A percentile compares a stretch with the other conserved stretches of the same genome.
These are phyloP conservation scores for Kurtzmaniella cleridarum DNA, from an alignment of 805 yeast species.

Conservation along the genomic window DNA sequence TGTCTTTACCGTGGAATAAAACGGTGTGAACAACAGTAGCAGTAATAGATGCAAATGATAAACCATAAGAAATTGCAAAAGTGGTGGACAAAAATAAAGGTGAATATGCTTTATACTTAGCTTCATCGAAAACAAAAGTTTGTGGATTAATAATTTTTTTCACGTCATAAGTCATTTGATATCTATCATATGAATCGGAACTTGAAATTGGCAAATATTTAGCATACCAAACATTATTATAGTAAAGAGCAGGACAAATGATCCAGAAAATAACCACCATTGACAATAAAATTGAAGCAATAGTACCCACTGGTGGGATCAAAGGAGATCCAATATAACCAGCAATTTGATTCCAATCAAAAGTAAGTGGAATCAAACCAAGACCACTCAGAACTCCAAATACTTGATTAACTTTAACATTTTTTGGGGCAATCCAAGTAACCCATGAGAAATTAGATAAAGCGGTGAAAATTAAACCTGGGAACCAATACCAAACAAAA, in stretches of 20 bases:
- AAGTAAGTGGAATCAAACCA: constrained; percentile 60
- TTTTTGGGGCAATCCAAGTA: constrained; percentile 61
- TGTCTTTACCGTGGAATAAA: constrained; percentile 51
- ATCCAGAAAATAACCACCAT: constrained; percentile 42
- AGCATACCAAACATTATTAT: constrained; percentile 53
- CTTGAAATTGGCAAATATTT: constrained; percentile 51
- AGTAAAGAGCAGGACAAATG: constrained; percentile 47
- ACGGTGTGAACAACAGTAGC: constrained; percentile 55
- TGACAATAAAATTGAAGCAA: constrained; percentile 31
- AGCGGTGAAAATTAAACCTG: constrained; percentile 54
- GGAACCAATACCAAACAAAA: constrained; percentile 56
- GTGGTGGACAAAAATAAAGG: constrained; percentile 55
- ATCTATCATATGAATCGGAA: constrained; percentile 47
- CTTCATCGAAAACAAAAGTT: constrained; percentile 35
- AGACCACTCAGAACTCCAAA: constrained; percentile 60
- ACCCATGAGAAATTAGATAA: constrained; percentile 59
- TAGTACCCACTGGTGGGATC: constrained; percentile 54
- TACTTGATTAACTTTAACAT: constrained; percentile 55
- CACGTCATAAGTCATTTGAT: constrained; percentile 46
- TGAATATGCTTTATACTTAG: constrained; percentile 52
- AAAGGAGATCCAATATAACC: constrained; percentile 57
- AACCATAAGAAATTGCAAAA: constrained; percentile 55
- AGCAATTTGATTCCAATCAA: constrained; percentile 64
- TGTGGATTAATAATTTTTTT: constrained; percentile 37
- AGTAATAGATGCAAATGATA: constrained; percentile 53